These are phyloP conservation scores for Lojkania enalia DNA, from an alignment of 2,329 filamentous ascomycete genomes.

Conservation along the genomic window DNA sequence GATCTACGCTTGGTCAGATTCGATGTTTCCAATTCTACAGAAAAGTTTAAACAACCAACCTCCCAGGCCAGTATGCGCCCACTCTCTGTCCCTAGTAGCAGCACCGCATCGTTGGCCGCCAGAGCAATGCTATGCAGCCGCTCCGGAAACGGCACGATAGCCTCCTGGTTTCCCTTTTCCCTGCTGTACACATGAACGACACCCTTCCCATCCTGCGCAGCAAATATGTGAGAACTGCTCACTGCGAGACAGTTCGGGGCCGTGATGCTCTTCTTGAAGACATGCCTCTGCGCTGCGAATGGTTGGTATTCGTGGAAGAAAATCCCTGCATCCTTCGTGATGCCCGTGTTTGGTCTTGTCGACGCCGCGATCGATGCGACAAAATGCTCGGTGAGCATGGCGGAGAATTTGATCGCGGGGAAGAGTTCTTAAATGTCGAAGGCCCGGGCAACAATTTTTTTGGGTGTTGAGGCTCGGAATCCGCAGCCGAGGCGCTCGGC, in stretches of 20 bases:
- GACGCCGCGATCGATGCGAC: conserved; percentile 52
- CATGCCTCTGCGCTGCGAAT: conserved; percentile 70
- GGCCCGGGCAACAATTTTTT: background rate
- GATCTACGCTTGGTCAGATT: conserved; percentile 55
- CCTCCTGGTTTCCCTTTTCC: conserved; percentile 82
- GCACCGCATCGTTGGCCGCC: conserved; percentile 66
- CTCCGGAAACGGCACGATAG: conserved; percentile 84
- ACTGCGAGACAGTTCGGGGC: conserved; percentile 77
- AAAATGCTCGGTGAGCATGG: conserved; percentile 57
- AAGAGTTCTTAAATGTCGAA: background rate
- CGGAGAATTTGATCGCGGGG: background rate
- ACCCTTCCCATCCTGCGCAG: conserved; percentile 87
- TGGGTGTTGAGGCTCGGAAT: background rate
- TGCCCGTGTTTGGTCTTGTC: conserved; percentile 49
- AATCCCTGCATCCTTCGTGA: conserved; percentile 79
- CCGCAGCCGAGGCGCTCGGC: background rate
- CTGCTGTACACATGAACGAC: conserved; percentile 91
- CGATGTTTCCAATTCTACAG: background rate
- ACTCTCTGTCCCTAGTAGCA: conserved; percentile 80
- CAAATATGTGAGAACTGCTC: conserved; percentile 82
- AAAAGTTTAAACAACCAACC: conserved; percentile 55
- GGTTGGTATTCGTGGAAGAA: conserved; percentile 84
- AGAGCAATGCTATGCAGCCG: conserved; percentile 78
- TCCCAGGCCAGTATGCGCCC: conserved; percentile 92
- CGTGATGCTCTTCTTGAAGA: conserved; percentile 92